Base-by-base conservation (phyloP, 2,329 filamentous ascomycete genomes). In the Alternaria arborescens region DNA sequence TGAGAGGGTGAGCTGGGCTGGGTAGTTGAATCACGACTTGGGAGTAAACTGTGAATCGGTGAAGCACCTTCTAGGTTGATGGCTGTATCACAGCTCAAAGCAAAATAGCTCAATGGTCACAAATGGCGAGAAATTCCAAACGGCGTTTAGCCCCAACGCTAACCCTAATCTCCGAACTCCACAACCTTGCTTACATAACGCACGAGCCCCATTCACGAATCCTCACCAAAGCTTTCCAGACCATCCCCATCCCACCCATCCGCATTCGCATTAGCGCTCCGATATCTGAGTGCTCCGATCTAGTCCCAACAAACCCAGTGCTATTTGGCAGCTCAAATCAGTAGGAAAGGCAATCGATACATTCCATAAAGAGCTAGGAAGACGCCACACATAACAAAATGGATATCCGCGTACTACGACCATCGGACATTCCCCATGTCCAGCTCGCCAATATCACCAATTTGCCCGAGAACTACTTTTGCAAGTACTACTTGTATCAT, bases 401-500 rank as follows among this genome's bases (percentile, higher is more conserved):
- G 92, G 92, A 96, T 83, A 97, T 99, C 81, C 91, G 94, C 68
- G 84, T 95, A 67, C 89, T 99, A 70, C 90, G 88, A 69, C 85
- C 92, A 66, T 91, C 88, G 66, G 92, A 96, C 82, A 91, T 96
- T 68, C 92, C 92, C 69, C 89, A 95, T 77, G 93, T 99, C 78
- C 95, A 99, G 83, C 93, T 96, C 81, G 94, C 94, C 77, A 98
- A 99, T 85, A 94, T 99, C 78, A 97, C 96, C 79, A 99, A 99
- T 84, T 87, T 99, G 55, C 95, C 95, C 68, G 95, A 99, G 82
- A 99, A 99, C 86, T 99, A 99, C 87, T 98, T 98, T 80, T 92
- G 97, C 82, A 99, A 99, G 87, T 99, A 99, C 86, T 99, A 99
- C 84, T 89, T 99, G 76, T 99, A 99, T 87, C 95, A 99, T 82